Base-by-base conservation (phyloP, 805 yeast species). In the Metschnikowia kunwiensis region DNA sequence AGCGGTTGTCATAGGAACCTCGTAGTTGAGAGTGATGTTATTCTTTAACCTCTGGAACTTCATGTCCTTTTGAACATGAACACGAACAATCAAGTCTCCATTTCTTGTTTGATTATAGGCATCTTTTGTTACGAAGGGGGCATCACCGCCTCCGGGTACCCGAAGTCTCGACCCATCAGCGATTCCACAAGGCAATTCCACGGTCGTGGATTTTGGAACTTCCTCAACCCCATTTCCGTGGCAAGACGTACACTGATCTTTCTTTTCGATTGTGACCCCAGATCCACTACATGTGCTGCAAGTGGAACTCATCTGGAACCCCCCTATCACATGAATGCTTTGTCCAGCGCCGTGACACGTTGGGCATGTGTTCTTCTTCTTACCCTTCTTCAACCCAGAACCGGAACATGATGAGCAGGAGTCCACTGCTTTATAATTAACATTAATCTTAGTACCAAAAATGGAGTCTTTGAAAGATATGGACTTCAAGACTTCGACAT, bases 301-400 rank as follows among this genome's bases (percentile, higher is more conserved):
- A 9, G 96, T 87, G 0, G 96, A 80, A 3, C 95, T 82, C 96
- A 93, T 88, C 53, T 89, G 96, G 75, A 91, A 93, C 0, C 97
- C 97, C 4, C 95, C 96, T 56, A 85, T 74, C 30, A 80, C 71
- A 52, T 91, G 97, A 14, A 88, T 83, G 12, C 82, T 78, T 23
- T 89, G 82, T 4, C 99, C 99, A 0, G 95, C 77, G 40, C 99
- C 99, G 38, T 87, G 86, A 69, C 99, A 93, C 3, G 86, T 65
- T 1, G 77, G 65, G 70, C 98, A 93, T 0, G 95, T 85, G 8
- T 78, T 65, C 54, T 86, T 83, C 60, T 76, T 74, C 43, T 77
- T 77, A 18, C 89, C 91, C 10, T 68, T 54, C 58, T 91, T 86
- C 64, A 93, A 61, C 2, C 99, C 99, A 9, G 84, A 68, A 6